Evolutionary conservation across 2,329 filamentous ascomycete species (phyloP).

Genomic region (Rutstroemia sp.): DNA sequence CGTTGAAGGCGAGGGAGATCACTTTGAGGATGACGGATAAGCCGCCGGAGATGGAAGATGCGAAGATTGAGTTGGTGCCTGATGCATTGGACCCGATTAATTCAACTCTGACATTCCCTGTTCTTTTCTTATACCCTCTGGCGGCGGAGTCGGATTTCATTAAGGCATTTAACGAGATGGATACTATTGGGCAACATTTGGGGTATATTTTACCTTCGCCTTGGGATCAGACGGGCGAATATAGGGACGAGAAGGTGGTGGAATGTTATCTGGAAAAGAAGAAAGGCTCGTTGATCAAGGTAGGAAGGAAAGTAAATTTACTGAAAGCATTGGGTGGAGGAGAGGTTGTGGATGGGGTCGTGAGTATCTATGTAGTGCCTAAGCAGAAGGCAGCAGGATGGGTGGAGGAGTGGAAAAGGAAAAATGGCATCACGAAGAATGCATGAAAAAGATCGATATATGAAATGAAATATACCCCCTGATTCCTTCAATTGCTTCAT

Average conservation of each 20-base stretch:
- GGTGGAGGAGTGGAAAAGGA: constrained; percentile 77
- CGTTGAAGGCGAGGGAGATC: constrained; percentile 65
- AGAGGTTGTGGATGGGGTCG: constrained; percentile 79
- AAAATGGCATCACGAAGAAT: constrained; percentile 47
- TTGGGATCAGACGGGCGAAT: constrained; percentile 69
- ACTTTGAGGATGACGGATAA: constrained; percentile 56
- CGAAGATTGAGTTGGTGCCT: constrained; percentile 59
- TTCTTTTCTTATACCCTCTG: constrained; percentile 78
- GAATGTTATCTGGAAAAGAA: constrained; percentile 87
- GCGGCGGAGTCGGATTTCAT: constrained; percentile 83
- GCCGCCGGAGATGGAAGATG: constrained; percentile 85
- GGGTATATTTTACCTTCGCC: constrained; percentile 80
- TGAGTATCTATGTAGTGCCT: constrained; percentile 78
- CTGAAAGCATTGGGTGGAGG: constrained; percentile 67
- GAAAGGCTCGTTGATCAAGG: constrained; percentile 74
- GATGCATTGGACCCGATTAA: constrained; percentile 62
- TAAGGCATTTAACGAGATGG: constrained; percentile 74
- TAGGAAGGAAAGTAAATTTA: constrained; percentile 76
- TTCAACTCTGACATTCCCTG: constrained; percentile 67
- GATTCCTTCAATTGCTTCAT: neutral
- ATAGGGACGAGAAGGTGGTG: constrained; percentile 60
- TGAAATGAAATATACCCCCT: neutral
- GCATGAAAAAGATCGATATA: neutral
- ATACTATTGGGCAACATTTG: constrained; percentile 70
- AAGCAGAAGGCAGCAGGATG: constrained; percentile 62